Conservation (phyloP, 129 eudicot genomes). For the Arctium lappa region DNA sequence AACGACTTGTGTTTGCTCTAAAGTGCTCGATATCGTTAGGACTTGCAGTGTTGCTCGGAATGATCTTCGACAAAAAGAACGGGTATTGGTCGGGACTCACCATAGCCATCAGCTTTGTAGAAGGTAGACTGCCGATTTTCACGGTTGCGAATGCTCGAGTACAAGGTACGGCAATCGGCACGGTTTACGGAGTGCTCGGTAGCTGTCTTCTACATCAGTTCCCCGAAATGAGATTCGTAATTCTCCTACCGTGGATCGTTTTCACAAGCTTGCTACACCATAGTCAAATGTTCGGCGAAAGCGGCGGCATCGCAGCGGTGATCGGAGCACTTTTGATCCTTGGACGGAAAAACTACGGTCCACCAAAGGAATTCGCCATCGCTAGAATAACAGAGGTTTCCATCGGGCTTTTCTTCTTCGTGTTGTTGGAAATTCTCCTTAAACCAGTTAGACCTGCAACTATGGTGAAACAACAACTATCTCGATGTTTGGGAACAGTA, state of each 20-base stretch:
- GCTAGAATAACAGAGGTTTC: constrained; percentile 70
- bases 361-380: constrained; percentile 63
- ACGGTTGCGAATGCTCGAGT: constrained; percentile 67
- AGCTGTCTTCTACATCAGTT: constrained; percentile 45
- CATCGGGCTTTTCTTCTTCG: constrained; percentile 64
- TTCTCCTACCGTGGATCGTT: constrained; percentile 78
- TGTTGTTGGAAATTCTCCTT: constrained; percentile 50
- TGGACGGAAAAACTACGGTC: constrained; percentile 69
- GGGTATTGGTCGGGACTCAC: constrained; percentile 90
- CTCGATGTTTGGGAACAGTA: constrained; percentile 36
- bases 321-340: constrained; percentile 76
- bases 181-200: constrained; percentile 70
- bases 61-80: constrained; percentile 53
- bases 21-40: constrained; percentile 79
- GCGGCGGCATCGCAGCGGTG: constrained; percentile 72
- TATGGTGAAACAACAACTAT: constrained; percentile 49
- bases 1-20: constrained; percentile 45
- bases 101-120: constrained; percentile 70
- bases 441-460: constrained; percentile 62
- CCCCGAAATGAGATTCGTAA: constrained; percentile 43
- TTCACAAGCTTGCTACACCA: constrained; percentile 67
- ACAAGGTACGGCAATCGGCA: constrained; percentile 92
- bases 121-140: constrained; percentile 53
- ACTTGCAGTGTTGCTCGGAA: constrained; percentile 62
- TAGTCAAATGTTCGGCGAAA: constrained; percentile 69